Conservation (phyloP, 2,329 filamentous ascomycete species). For the Pestalotiopsis sp. region DNA sequence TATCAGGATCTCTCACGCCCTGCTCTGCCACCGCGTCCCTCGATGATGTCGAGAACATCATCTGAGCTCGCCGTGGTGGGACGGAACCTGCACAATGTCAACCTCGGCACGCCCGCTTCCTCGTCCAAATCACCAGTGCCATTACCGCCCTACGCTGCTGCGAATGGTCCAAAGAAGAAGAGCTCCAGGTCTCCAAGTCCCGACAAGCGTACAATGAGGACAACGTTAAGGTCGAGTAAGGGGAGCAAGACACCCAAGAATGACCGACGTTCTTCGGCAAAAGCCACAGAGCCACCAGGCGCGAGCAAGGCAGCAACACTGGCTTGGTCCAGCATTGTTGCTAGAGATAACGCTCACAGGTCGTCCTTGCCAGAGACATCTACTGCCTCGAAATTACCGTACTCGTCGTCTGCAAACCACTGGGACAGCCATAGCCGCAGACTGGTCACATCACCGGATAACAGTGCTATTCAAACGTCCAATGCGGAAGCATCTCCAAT, state of each 20-base stretch:
- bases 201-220: slow-evolving; percentile 64
- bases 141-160: slow-evolving; percentile 34
- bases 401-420: slow-evolving; percentile 38
- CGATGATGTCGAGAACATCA: slow-evolving; percentile 55
- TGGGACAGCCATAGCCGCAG: slow-evolving; percentile 61
- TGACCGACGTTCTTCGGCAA: slow-evolving; percentile 42
- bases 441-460: slow-evolving; percentile 44
- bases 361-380: slow-evolving; percentile 25
- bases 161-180: slow-evolving; percentile 33
- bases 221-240: slow-evolving; percentile 58
- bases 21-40: slow-evolving; percentile 57
- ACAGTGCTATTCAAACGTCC: slow-evolving; percentile 27
- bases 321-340: slow-evolving; percentile 57
- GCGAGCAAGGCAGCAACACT: slow-evolving; percentile 66
- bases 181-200: slow-evolving; percentile 56
- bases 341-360: slow-evolving; percentile 38
- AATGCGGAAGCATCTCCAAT: slow-evolving; percentile 33
- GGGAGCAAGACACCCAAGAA: slow-evolving; percentile 44
- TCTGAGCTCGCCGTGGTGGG: slow-evolving; percentile 49
- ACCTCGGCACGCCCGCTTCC: slow-evolving; percentile 27
- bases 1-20: slow-evolving; percentile 83
- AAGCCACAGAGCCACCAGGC: slow-evolving; percentile 49
- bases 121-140: slow-evolving; percentile 24
- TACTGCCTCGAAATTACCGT: slow-evolving; percentile 32
- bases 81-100: slow-evolving; percentile 25